Percentiles rank a stretch among this genome's conserved stretches.
Evolutionary conservation across 441 rosid genomes (phyloP).

Genomic region (Bruguiera hainesii): DNA sequence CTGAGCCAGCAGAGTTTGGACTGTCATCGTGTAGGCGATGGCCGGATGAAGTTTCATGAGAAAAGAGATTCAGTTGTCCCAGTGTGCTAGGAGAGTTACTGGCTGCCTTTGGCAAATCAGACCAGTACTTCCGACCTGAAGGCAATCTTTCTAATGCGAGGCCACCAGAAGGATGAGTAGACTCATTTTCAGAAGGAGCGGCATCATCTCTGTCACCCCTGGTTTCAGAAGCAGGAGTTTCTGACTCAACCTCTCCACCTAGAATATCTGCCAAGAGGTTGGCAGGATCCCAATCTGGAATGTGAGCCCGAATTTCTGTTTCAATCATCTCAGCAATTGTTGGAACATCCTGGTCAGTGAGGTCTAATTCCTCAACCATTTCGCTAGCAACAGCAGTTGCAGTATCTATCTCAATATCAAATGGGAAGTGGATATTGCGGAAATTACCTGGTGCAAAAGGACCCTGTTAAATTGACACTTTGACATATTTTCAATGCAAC

Average conservation of each 20-base stretch:
- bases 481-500: not conserved
- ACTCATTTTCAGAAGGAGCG: slow-evolving; percentile 23
- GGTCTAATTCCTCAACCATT: slow-evolving; percentile 88
- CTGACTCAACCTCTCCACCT: slow-evolving; percentile 21
- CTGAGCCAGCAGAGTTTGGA: slow-evolving; percentile 17
- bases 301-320: slow-evolving; percentile 60
- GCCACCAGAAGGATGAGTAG: slow-evolving; percentile 30
- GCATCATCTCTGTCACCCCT: slow-evolving; percentile 17
- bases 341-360: slow-evolving; percentile 84
- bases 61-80: slow-evolving; percentile 27
- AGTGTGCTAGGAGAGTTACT: slow-evolving; percentile 36
- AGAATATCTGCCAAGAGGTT: slow-evolving; percentile 23
- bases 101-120: slow-evolving; percentile 50
- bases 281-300: slow-evolving; percentile 55
- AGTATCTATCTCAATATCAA: slow-evolving; percentile 76
- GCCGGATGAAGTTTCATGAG: slow-evolving; percentile 23
- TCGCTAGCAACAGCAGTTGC: slow-evolving; percentile 82
- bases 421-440: slow-evolving; percentile 91
- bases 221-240: slow-evolving; percentile 10
- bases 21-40: slow-evolving; percentile 20
- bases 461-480: not conserved
- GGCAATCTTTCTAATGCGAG: slow-evolving; percentile 64
- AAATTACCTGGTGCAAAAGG: slow-evolving; percentile 45
- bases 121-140: slow-evolving; percentile 88
- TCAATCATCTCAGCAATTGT: slow-evolving; percentile 66